A percentile compares a stretch with the other conserved stretches of the same genome.
phyloP scores from a whole-genome alignment of 805 yeast species.

The Saturnispora bothae region DNA sequence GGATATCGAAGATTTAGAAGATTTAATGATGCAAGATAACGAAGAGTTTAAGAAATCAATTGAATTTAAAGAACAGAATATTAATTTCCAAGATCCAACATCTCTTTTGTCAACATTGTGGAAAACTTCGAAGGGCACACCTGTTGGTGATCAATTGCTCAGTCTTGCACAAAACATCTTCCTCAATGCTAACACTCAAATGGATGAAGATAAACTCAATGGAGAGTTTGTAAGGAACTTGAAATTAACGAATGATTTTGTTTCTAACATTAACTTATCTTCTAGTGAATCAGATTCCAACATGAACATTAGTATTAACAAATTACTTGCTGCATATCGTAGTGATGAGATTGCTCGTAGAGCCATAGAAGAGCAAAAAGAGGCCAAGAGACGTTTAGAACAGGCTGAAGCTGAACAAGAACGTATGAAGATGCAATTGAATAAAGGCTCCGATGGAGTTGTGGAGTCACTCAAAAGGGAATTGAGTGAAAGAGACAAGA shows the following conservation, averaged over 20 bases:
- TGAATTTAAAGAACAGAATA: slow-evolving; percentile 31
- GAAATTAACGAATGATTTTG: slow-evolving; percentile 43
- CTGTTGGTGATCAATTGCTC: slow-evolving; percentile 47
- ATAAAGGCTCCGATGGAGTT: slow-evolving; percentile 67
- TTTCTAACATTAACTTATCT: slow-evolving; percentile 43
- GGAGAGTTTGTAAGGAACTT: slow-evolving; percentile 44
- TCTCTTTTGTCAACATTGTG: slow-evolving; percentile 54
- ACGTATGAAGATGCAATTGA: slow-evolving; percentile 19
- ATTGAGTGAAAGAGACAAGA: slow-evolving; percentile 49
- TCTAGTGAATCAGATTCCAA: slow-evolving; percentile 51
- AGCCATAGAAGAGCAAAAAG: slow-evolving; percentile 42
- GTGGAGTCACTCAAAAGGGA: slow-evolving; percentile 51
- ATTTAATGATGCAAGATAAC: slow-evolving; percentile 33
- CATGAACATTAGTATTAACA: slow-evolving; percentile 66
- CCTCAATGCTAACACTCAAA: slow-evolving; percentile 33
- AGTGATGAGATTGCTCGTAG: slow-evolving; percentile 80
- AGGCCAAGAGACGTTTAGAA: slow-evolving; percentile 28
- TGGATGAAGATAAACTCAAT: slow-evolving; percentile 8
- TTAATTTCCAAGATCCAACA: slow-evolving; percentile 61
- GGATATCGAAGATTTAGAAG: slow-evolving; percentile 32
- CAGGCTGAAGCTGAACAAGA: slow-evolving; percentile 36
- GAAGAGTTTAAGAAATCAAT: slow-evolving; percentile 29
- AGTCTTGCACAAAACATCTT: slow-evolving; percentile 60
- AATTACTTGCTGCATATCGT: slow-evolving; percentile 57
- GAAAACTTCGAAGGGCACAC: slow-evolving; percentile 45